Percentiles rank a stretch among this genome's conserved stretches.
Evolutionary conservation across 78 protist genomes (phyloP).

Genomic region (Dictyostelium purpureum): DNA sequence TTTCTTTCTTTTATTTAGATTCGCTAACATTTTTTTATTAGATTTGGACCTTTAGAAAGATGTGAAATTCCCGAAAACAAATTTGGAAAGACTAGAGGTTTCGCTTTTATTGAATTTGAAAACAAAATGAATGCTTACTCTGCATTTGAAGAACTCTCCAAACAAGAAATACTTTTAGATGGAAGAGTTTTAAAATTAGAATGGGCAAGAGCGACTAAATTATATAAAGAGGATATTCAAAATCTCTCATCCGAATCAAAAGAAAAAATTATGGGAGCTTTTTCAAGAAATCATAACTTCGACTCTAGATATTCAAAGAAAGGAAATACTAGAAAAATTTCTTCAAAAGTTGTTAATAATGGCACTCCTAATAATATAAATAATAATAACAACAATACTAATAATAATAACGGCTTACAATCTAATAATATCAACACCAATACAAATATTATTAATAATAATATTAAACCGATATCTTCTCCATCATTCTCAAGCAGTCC

Average conservation of each 20-base stretch:
- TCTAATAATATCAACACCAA: not conserved
- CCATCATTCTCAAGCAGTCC: not conserved
- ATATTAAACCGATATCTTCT: not conserved
- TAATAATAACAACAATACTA: not conserved
- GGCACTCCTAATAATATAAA: not conserved
- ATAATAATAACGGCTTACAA: not conserved
- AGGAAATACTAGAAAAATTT: not conserved
- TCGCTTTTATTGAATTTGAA: slow-evolving; percentile 75
- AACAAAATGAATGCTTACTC: slow-evolving; percentile 45
- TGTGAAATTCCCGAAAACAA: slow-evolving; percentile 76
- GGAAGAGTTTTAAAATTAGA: slow-evolving; percentile 67
- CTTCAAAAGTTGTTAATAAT: not conserved
- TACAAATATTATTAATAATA: not conserved
- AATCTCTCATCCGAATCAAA: slow-evolving; percentile 52
- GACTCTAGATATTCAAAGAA: slow-evolving; percentile 56
- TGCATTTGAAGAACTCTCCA: slow-evolving; percentile 46
- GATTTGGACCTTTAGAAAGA: slow-evolving; percentile 66
- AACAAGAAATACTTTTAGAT: slow-evolving; percentile 60
- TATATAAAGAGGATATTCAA: slow-evolving; percentile 78
- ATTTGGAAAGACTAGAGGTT: slow-evolving; percentile 77
- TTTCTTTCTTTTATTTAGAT: no score
- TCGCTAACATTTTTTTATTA: not conserved
- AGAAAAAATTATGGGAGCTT: slow-evolving; percentile 69
- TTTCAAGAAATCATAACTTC: slow-evolving; percentile 72
- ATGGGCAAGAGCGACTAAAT: slow-evolving; percentile 78